Evolutionary conservation across 2,329 filamentous ascomycete species (phyloP).

Genomic region (Colletotrichum higginsianum): DNA sequence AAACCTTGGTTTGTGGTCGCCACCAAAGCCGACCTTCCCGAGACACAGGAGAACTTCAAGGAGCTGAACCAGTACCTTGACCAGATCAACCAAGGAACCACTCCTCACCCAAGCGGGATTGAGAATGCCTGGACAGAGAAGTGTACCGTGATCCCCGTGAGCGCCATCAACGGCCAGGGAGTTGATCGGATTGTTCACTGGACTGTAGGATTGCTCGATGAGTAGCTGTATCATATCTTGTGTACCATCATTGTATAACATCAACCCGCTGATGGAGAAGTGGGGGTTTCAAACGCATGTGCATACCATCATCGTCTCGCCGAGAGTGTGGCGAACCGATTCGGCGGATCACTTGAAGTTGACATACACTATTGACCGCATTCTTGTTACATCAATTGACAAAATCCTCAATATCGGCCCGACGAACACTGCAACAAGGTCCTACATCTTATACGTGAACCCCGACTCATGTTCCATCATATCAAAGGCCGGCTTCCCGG

Average conservation of each 20-base stretch:
- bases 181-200: conserved; percentile 82
- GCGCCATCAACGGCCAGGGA: conserved; percentile 89
- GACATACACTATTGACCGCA: not conserved
- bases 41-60: conserved; percentile 83
- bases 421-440: too few relatives aligned
- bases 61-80: conserved; percentile 80
- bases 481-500: conserved; percentile 80
- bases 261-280: not conserved
- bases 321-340: too few relatives aligned
- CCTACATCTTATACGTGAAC: conserved; percentile 27
- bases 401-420: too few relatives aligned
- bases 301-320: too few relatives aligned
- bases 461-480: conserved; percentile 52
- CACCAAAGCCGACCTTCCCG: conserved; percentile 89
- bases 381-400: not conserved
- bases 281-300: too few relatives aligned
- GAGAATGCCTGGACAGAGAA: conserved; percentile 71
- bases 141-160: conserved; percentile 85
- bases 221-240: conserved; percentile 45
- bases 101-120: conserved; percentile 80
- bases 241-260: conserved; percentile 29
- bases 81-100: conserved; percentile 72
- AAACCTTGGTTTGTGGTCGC: conserved; percentile 98
- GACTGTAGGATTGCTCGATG: conserved; percentile 78
- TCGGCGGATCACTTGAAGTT: too few relatives aligned